Percentiles rank a stretch among this genome's conserved stretches.
Conservation (phyloP, 2,329 filamentous ascomycete genomes). For the Lasiodiplodia theobromae region DNA sequence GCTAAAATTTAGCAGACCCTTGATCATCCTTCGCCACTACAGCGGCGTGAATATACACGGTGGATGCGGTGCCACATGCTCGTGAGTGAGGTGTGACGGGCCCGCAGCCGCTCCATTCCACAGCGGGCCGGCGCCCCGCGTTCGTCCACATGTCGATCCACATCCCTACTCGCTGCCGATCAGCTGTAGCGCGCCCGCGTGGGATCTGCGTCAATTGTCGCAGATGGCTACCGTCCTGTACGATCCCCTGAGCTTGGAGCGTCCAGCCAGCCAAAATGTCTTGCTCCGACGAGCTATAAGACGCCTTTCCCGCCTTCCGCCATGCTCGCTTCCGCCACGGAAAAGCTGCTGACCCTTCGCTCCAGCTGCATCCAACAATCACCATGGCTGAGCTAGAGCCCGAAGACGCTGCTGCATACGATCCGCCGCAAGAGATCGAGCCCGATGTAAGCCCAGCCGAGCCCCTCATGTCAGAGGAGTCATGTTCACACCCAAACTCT, state of each 20-base stretch:
- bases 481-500: not conserved
- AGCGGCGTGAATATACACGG: not conserved
- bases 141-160: not conserved
- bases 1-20: not conserved
- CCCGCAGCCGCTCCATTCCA: not conserved
- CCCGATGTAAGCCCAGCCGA: not conserved
- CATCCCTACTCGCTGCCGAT: not conserved
- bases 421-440: conserved; percentile 11
- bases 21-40: not conserved
- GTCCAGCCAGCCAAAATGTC: not conserved
- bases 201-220: not conserved
- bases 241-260: not conserved
- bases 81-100: not conserved
- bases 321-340: not conserved
- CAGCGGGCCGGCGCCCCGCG: not conserved
- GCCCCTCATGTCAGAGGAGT: not conserved
- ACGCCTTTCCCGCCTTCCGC: conserved; percentile 3
- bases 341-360: not conserved
- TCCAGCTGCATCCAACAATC: not conserved
- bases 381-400: conserved; percentile 6
- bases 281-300: conserved; percentile 7
- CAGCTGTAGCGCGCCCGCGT: not conserved
- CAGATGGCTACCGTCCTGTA: not conserved
- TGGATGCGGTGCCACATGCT: not conserved
- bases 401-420: not conserved